Conservation (phyloP, 177 flowering plant genomes). For the Telopea speciosissima region DNA sequence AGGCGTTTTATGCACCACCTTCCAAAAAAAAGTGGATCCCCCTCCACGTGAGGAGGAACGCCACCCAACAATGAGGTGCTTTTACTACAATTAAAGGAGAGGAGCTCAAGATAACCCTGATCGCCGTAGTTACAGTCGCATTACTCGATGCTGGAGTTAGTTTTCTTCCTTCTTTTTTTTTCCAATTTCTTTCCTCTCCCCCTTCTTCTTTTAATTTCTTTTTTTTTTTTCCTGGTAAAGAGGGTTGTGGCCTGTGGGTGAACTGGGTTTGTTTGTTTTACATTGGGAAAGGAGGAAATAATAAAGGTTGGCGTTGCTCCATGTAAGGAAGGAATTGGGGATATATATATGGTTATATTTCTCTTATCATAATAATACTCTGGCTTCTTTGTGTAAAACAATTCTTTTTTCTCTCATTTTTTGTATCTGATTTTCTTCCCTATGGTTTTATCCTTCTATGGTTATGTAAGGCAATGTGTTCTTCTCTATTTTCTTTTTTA, state of each 20-base stretch:
- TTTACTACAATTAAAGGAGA: constrained; percentile 81
- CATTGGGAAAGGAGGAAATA: too few species aligned
- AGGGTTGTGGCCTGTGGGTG: background rate
- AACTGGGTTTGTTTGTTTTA: background rate
- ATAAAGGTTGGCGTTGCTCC: background rate
- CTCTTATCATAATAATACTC: background rate
- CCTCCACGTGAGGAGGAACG: too few species aligned
- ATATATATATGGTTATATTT: background rate
- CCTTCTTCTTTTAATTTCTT: too few species aligned
- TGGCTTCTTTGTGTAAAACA: background rate
- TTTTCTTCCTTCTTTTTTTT: background rate
- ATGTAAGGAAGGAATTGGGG: too few species aligned
- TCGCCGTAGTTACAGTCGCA: constrained; percentile 73
- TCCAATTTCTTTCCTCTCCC: too few species aligned
- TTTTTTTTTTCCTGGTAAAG: too few species aligned
- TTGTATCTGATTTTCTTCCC: too few species aligned
- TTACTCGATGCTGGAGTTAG: constrained; percentile 65
- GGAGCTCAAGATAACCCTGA: constrained; percentile 93
- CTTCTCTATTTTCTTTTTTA: too few species aligned
- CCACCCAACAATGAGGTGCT: constrained; percentile 75
- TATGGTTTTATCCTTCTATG: too few species aligned
- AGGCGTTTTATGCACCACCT: too few species aligned
- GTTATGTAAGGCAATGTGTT: too few species aligned
- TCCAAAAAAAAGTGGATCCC: too few species aligned
- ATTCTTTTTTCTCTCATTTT: background rate